phyloP scores from a whole-genome alignment of 305 asterid genomes.

The Caryopteris hybrid region DNA sequence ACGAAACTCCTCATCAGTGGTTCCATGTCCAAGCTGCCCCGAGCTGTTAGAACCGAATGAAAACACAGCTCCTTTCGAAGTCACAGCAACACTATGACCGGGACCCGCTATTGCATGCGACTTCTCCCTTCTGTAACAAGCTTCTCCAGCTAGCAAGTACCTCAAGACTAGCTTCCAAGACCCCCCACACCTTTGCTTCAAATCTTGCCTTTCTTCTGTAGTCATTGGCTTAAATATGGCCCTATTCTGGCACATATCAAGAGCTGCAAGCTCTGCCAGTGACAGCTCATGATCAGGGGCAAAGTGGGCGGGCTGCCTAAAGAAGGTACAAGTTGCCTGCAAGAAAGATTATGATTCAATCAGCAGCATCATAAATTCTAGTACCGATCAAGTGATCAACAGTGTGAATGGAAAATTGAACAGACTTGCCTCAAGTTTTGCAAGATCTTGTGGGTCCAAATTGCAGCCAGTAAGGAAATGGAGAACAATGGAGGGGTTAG shows the following conservation, averaged over 20 bases:
- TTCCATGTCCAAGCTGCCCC: conserved; percentile 95
- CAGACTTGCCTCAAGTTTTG: conserved; percentile 86
- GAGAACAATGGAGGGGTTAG: conserved; percentile 84
- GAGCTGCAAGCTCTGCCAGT: conserved; percentile 92
- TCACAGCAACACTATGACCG: conserved; percentile 88
- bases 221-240: conserved; percentile 84
- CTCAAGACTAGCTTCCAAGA: conserved; percentile 94
- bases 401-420: conserved; percentile 8
- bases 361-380: conserved; percentile 79
- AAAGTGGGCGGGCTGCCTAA: conserved; percentile 80
- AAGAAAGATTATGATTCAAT: conserved; percentile 44
- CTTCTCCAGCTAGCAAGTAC: conserved; percentile 84
- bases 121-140: conserved; percentile 74
- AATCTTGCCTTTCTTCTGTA: conserved; percentile 39
- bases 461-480: conserved; percentile 85
- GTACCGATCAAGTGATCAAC: conserved; percentile 6
- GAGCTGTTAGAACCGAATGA: conserved; percentile 82
- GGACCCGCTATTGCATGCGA: conserved; percentile 98
- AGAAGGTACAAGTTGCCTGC: conserved; percentile 94
- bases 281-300: conserved; percentile 80
- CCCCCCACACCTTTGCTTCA: conserved; percentile 81
- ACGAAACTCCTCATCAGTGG: conserved; percentile 52
- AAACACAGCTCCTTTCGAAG: conserved; percentile 73
- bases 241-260: conserved; percentile 91
- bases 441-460: conserved; percentile 86